Base-by-base conservation (phyloP, 2,329 filamentous ascomycete species). In the Eutypa lata region DNA sequence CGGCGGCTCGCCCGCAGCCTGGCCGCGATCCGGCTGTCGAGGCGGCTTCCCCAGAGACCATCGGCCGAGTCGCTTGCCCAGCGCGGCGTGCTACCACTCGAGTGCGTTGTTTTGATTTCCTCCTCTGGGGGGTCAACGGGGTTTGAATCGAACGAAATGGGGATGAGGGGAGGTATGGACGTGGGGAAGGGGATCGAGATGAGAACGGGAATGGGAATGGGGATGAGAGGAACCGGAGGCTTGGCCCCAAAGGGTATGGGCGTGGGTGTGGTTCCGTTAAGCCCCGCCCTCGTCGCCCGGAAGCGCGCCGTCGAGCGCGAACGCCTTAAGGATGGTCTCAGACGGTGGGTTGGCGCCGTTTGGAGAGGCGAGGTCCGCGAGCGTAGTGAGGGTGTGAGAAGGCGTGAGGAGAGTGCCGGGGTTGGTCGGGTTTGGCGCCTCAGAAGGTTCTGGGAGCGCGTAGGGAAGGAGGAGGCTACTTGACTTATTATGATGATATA, bases 261-360 rank as follows among this genome's bases (percentile, higher is more conserved):
- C 26, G 52, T 65, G 60, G 51, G 71, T 68, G 55, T 65, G 50
- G 73, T 88, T 1, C 26, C 26, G 6, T 10, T 31, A 31, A 81
- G 84, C 1, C 85, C 85, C 0, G 78, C 75, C 1, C 71, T 89
- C 33, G 80, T 88, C n/a, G 84, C 83, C 26, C 77, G 77, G 57
- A 81, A 82, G 62, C 75, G 82, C 51, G 80, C 79, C 13, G 76
- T 90, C 16, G 87, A 90, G 71, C 79, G 80, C 59, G 85, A 89
- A 71, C 76, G 77, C 54, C 75, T 90, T 43, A 89, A 89, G 65
- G 86, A 90, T 61, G 78, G 78, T 16, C 68, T 90, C 55, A 72
- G 86, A 37, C 76, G 77, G 13, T 89, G 86, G 84, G 77, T 90
- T 2, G 86, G 79, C 28, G 72, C 67, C n/a, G 79, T 80, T 24